phyloP scores from a whole-genome alignment of 768 basidiomycete genomes.

The Trametes villosa region DNA sequence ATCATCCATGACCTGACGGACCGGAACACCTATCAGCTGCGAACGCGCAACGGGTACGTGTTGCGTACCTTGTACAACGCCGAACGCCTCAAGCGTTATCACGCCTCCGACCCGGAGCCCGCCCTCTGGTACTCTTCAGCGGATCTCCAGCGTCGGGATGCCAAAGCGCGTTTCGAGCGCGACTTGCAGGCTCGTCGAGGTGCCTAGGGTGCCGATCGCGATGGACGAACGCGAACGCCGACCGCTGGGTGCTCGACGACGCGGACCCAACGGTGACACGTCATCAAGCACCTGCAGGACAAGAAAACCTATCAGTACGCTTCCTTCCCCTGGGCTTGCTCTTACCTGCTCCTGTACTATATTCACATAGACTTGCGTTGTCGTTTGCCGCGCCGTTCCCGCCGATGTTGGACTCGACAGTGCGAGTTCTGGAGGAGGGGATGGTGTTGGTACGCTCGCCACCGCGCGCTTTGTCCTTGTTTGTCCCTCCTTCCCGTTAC shows the following conservation, averaged over 20 bases:
- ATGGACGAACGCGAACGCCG: no score
- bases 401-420: background rate
- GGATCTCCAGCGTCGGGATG: slow-evolving; percentile 5
- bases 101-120: slow-evolving; percentile 3
- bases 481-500: no score
- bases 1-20: slow-evolving; percentile 17
- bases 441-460: no score
- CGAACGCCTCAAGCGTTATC: slow-evolving; percentile 14
- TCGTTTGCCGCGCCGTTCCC: background rate
- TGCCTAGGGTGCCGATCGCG: no score
- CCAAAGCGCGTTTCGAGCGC: slow-evolving; percentile 6
- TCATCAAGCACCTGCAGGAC: background rate
- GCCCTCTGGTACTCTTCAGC: slow-evolving; percentile 9
- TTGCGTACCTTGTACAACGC: slow-evolving; percentile 14
- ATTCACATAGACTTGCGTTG: no score
- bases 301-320: background rate
- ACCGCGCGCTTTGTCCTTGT: no score
- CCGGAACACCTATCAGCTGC: slow-evolving; percentile 31
- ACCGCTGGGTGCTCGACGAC: background rate
- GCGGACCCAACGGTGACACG: background rate
- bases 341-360: no score
- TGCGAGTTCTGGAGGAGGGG: slow-evolving; percentile 7
- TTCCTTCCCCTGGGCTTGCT: background rate
- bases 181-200: background rate
- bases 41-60: slow-evolving; percentile 16